Base-by-base conservation (phyloP, 176 grass and related monocot species). In the Paspalum notatum region DNA sequence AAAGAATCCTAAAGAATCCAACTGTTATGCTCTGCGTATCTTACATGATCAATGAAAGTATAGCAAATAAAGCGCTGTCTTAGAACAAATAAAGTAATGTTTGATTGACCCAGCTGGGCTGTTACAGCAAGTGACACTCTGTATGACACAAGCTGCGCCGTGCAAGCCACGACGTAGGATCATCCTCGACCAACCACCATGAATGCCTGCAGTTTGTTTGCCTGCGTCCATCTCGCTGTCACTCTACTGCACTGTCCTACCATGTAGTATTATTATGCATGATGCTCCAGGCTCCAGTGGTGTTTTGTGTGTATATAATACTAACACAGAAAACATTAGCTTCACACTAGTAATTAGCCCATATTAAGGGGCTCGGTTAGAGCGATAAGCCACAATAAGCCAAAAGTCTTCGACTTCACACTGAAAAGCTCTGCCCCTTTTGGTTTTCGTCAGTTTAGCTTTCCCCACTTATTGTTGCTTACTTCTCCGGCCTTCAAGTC, bases 161-260 rank as follows among this genome's bases (percentile, higher is more conserved):
- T 85, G 82, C 72, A 66, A 65, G 57, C 47, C 73, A 76, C 70
- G 47, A 81, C 48, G 41, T 54, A 85, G 61, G 77, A 80, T 62
- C 62, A 52, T 74, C 75, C 15, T 70, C 56, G 55, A 82, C 83
- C 87, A 82, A 82, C 78, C 72, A 65, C 83, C 52, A 89, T 81
- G 39, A 85, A 82, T 72, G 76, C 53, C 54, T 72, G 57, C 74
- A 42, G 47, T 57, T 78, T 72, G 47, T 57, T 78, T 72, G 58
- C 69, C 7, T 54, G 64, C 47, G 56, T 82, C 56, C 69, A 85
- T 71, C 82, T 54, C 70, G 82, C 83, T 85, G 87, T 89, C 87
- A 77, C 56, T 65, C 27, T 76, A 77, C 47, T 69, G 45, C 37
- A 61, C 60, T 74, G 47, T 70, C 86, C 74, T 66, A 79, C 68